Evolutionary conservation across 805 yeast genomes (phyloP), one percentile per base, ranked within the genome.

Genomic region (Ascoidea asiatica): DNA sequence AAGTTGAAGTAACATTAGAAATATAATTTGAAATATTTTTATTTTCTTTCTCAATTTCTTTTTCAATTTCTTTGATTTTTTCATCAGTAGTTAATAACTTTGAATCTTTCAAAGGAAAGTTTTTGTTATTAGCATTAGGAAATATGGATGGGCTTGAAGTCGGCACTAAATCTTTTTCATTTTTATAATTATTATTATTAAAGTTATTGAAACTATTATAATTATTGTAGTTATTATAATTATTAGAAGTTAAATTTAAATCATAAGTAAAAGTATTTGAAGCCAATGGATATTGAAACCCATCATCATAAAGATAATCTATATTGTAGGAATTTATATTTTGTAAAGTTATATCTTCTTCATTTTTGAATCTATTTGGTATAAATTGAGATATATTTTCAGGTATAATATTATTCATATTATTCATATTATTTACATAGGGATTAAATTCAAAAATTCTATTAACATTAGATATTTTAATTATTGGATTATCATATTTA

Each of bases 331-430:
- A 5, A 6, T 42, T 7, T 40, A 21, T 40, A 19, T 23, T 22
- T 45, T 42, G 21, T 42, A 35, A 29, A 44, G 42, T n/a, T 42
- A 42, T 33, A 38, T 43, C 19, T 33, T 37, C 38, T n/a, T 39
- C 2, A 42, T 39, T 15, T 38, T 44, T 4, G n/a, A 4, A 13
- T 5, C 19, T 8, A 37, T 15, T 13, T 39, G 23, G 4, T 41
- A 23, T 4, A 29, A 29, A 22, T 20, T 45, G 18, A 38, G 13
- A n/a, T 20, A 5, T 6, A 29, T 29, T 37, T 23, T 6, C 33
- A 23, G 11, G 33, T 7, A 23, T 23, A 23, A 11, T 11, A n/a
- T n/a, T n/a, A n/a, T n/a, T n/a, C n/a, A n/a, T n/a, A n/a, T n/a
- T n/a, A n/a, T 23, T 7, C 11, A 23, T 23, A 7, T 23, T 6